Conservation (phyloP, 2,329 filamentous ascomycete genomes). For the Sordariomycetes sp. region DNA sequence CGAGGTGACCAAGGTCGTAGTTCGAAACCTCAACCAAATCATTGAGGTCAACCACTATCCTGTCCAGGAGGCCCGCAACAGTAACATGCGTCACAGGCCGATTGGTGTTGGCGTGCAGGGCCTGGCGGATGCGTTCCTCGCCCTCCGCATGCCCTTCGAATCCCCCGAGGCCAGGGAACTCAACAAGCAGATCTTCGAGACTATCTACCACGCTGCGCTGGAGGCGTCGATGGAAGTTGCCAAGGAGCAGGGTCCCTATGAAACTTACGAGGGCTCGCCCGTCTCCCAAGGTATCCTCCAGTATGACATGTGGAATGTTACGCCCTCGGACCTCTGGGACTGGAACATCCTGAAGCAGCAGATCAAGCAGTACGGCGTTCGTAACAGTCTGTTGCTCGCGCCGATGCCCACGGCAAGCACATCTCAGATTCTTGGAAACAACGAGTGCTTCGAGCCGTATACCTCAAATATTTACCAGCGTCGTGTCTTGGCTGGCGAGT, state of each 20-base stretch:
- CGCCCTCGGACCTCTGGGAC: slow-evolving; percentile 89
- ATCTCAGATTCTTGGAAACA: slow-evolving; percentile 96
- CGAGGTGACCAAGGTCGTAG: slow-evolving; percentile 82
- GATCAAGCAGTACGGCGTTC: slow-evolving; percentile 84
- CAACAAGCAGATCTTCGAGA: slow-evolving; percentile 98
- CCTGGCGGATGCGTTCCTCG: slow-evolving; percentile 95
- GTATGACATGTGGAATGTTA: slow-evolving; percentile 97
- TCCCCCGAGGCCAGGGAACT: slow-evolving; percentile 86
- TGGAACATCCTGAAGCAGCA: slow-evolving; percentile 81
- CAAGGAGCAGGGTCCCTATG: slow-evolving; percentile 71
- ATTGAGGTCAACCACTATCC: slow-evolving; percentile 98
- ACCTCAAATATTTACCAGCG: slow-evolving; percentile 99
- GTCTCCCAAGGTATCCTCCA: slow-evolving; percentile 92
- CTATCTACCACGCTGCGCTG: slow-evolving; percentile 91
- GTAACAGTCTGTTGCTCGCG: slow-evolving; percentile 88
- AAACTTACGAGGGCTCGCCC: slow-evolving; percentile 84
- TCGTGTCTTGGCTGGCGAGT: slow-evolving; percentile 93
- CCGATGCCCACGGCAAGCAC: slow-evolving; percentile 98
- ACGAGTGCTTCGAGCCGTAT: slow-evolving; percentile 99
- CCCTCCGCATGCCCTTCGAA: slow-evolving; percentile 91
- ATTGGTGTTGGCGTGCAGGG: slow-evolving; percentile 96
- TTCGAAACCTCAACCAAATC: slow-evolving; percentile 94
- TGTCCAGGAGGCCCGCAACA: slow-evolving; percentile 84
- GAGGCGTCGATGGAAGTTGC: slow-evolving; percentile 82
- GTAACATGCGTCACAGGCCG: slow-evolving; percentile 93